Base-by-base conservation (phyloP, 1,284 basidiomycete species). In the Trichosporon asahii region DNA sequence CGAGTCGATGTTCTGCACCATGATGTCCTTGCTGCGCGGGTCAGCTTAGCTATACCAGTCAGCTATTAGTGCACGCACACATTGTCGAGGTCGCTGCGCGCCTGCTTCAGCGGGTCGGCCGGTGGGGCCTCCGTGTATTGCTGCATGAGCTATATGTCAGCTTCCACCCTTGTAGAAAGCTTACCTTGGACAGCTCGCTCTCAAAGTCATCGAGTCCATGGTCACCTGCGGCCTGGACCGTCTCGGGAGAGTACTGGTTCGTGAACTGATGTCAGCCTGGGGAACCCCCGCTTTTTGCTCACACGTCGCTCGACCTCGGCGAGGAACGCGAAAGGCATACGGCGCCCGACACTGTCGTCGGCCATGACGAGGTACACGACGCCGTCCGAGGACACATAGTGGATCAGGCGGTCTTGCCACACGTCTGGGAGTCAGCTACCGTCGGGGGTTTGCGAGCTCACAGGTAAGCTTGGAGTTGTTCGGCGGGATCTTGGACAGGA, bases 381-480 rank as follows among this genome's bases (percentile, higher is more conserved):
- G 0, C 92, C 92, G 35, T 89, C 90, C 72, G 94, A 92, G 9
- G 92, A 92, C 73, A 96, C 88, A 84, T 98, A 98, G 85, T 99
- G 96, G 80, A 98, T 97, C 31, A 98, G 87, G 81, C 93, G 96
- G 83, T 95, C 90, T 81, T 97, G 93, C 93, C 93, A 95, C 66
- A 92, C 93, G 85, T 96, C 85, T 86, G 69, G 31, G 31, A 6
- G 31, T 33, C 31, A 33, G 31, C n/a, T n/a, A n/a, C n/a, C n/a
- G n/a, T n/a, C n/a, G n/a, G n/a, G n/a, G n/a, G n/a, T n/a, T n/a
- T n/a, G 15, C n/a, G 31, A 37, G 25, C 71, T 57, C 40, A 68
- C 72, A 73, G 33, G 72, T 71, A 9, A 73, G 68, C 66, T 69
- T 69, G 18, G 69, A 73, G 70, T 71, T 71, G 68, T 71, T 71